Evolutionary conservation across 1,139 yeast genomes (phyloP).

Genomic region (Pneumocystis canis): DNA sequence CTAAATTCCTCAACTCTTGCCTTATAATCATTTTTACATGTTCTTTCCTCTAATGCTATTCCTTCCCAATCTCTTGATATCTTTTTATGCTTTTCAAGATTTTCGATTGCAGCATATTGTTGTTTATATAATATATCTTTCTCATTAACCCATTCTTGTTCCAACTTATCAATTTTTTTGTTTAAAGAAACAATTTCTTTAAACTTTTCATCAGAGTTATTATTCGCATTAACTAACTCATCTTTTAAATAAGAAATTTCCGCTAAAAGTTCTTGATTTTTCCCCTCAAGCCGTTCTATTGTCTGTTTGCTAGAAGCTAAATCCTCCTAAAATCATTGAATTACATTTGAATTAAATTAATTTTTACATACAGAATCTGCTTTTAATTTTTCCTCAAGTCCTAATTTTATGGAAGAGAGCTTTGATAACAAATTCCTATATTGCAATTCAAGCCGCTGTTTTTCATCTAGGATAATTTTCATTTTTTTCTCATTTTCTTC

Average conservation of each 20-base stretch:
- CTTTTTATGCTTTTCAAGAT: slow-evolving; percentile 27
- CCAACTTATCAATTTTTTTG: slow-evolving; percentile 32
- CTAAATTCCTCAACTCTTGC: slow-evolving; percentile 35
- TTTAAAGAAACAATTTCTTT: slow-evolving; percentile 35
- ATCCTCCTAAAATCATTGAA: neutral
- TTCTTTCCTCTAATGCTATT: slow-evolving; percentile 24
- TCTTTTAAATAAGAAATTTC: slow-evolving; percentile 32
- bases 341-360: neutral
- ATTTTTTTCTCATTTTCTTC: neutral
- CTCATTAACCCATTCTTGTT: slow-evolving; percentile 34
- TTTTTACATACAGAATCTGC: neutral
- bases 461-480: neutral
- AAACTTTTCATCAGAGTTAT: slow-evolving; percentile 52
- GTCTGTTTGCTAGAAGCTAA: neutral
- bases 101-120: slow-evolving; percentile 17
- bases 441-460: neutral
- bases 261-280: slow-evolving; percentile 25
- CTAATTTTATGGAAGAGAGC: neutral
- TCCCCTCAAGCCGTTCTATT: slow-evolving; percentile 20
- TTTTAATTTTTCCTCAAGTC: neutral
- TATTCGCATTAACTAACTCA: slow-evolving; percentile 43
- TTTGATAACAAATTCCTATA: neutral
- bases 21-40: slow-evolving; percentile 20
- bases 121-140: slow-evolving; percentile 24
- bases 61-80: slow-evolving; percentile 30